Percentiles rank a stretch among this genome's conserved stretches.
Evolutionary conservation across 2,329 filamentous ascomycete genomes (phyloP).

Genomic region (Cordyceps sp.): DNA sequence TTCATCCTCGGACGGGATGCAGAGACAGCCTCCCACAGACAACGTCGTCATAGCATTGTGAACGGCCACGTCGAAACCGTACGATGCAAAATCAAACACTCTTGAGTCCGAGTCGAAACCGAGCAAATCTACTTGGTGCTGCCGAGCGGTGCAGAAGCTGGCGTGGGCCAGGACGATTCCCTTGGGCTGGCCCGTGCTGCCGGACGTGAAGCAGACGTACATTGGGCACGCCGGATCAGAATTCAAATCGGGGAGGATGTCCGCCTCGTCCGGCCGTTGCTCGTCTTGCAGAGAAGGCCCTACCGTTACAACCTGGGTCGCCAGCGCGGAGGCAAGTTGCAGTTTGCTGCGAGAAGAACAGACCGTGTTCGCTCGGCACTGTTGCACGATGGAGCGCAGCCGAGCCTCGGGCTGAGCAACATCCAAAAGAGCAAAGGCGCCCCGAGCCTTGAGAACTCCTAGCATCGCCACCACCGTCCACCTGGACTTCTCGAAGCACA

Average conservation of each 20-base stretch:
- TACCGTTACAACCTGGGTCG: conserved; percentile 1
- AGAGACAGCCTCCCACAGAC: conserved; percentile 1
- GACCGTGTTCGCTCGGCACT: conserved; percentile 2
- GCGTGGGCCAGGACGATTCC: conserved; percentile 8
- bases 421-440: conserved; percentile 4
- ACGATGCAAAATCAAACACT: conserved; percentile 5
- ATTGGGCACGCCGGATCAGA: conserved; percentile 2
- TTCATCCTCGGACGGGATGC: conserved; percentile 5
- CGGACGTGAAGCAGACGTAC: conserved; percentile 12
- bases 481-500: conserved; percentile 1
- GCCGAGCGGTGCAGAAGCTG: conserved; percentile 3
- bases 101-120: not conserved
- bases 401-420: conserved; percentile 4
- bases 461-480: conserved; percentile 6
- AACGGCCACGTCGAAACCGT: conserved; percentile 5
- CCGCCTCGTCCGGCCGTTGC: too few relatives aligned
- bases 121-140: conserved; percentile 3
- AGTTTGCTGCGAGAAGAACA: not conserved
- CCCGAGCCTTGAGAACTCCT: conserved; percentile 6
- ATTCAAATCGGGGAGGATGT: not conserved
- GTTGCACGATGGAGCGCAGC: conserved; percentile 5
- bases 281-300: too few relatives aligned
- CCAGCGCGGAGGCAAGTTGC: conserved; percentile 5
- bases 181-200: conserved; percentile 11
- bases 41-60: conserved; percentile 2